Conservation (phyloP, 805 yeast genomes). For the Saccharomycopsis selenospora region DNA sequence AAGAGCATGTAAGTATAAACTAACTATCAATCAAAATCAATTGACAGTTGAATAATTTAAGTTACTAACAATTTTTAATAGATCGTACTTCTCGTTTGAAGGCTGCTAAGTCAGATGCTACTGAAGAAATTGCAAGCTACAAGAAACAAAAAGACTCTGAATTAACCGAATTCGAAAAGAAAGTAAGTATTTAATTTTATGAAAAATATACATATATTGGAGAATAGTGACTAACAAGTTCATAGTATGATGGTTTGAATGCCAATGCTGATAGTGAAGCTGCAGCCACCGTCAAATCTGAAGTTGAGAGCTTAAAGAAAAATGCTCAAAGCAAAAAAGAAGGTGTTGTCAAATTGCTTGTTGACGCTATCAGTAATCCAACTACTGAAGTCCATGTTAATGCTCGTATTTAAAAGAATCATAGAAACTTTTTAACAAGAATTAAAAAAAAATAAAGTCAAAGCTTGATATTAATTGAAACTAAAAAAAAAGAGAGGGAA, state of each 20-base stretch:
- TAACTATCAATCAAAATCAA: background rate
- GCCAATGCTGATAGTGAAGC: constrained; percentile 75
- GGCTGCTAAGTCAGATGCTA: constrained; percentile 92
- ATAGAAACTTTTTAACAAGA: too few species aligned
- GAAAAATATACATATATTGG: constrained; percentile 6
- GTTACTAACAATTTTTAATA: constrained; percentile 22
- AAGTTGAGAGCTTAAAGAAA: constrained; percentile 60
- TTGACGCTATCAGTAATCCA: constrained; percentile 74
- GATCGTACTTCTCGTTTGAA: constrained; percentile 82
- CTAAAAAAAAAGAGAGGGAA: too few species aligned
- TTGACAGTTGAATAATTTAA: background rate
- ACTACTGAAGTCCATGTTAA: constrained; percentile 78
- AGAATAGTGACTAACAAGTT: constrained; percentile 9
- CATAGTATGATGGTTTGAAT: constrained; percentile 60
- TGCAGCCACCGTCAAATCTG: constrained; percentile 61
- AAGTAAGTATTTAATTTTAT: constrained; percentile 29
- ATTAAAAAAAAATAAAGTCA: too few species aligned
- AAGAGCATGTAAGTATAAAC: constrained; percentile 57
- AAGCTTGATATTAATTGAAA: too few species aligned
- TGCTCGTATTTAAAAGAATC: constrained; percentile 38
- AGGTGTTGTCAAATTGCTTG: constrained; percentile 65
- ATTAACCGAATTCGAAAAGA: constrained; percentile 61
- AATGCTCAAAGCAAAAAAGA: constrained; percentile 55
- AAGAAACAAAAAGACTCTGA: constrained; percentile 78
- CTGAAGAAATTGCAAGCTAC: constrained; percentile 79